A percentile compares a stretch with the other conserved stretches of the same genome.
phyloP scores from a whole-genome alignment of 2,329 filamentous ascomycete species.

The Fusarium buharicum region DNA sequence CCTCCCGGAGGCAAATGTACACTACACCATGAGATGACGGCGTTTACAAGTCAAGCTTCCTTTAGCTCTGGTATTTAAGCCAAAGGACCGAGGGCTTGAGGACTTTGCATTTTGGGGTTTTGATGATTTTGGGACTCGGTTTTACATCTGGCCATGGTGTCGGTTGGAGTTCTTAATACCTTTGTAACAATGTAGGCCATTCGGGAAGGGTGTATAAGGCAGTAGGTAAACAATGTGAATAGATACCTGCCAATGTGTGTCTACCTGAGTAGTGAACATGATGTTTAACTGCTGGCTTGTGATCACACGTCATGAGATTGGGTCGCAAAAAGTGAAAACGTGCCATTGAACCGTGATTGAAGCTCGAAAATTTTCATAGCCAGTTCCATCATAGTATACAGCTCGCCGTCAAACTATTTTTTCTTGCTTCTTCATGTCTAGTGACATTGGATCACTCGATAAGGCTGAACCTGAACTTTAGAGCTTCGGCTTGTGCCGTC shows the following conservation, averaged over 20 bases:
- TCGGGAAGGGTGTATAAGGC: conserved; percentile 31
- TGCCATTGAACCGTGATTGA: conserved; percentile 4
- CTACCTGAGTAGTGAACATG: not conserved
- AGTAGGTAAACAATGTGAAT: conserved; percentile 44
- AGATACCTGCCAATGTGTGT: conserved; percentile 40
- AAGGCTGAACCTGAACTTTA: conserved; percentile 29
- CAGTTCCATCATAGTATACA: not conserved
- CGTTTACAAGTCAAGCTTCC: conserved; percentile 50
- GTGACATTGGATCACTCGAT: not conserved
- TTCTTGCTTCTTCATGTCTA: not conserved
- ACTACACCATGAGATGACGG: conserved; percentile 56
- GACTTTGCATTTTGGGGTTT: conserved; percentile 48
- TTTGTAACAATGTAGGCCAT: conserved; percentile 46
- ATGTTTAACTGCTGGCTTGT: not conserved
- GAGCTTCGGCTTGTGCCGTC: conserved; percentile 34
- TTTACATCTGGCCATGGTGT: conserved; percentile 44
- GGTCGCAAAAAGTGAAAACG: not conserved
- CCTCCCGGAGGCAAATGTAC: conserved; percentile 52
- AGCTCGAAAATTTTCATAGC: rapidly evolving
- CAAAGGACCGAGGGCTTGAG: conserved; percentile 43
- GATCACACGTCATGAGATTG: conserved; percentile 19
- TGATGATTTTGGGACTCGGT: conserved; percentile 46
- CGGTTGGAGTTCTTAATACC: conserved; percentile 44
- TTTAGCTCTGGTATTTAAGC: conserved; percentile 42
- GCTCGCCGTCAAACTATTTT: not conserved